Percentiles rank a stretch among this genome's conserved stretches.
Conservation (phyloP, 495 filamentous ascomycete genomes). For the Parathielavia appendiculata region DNA sequence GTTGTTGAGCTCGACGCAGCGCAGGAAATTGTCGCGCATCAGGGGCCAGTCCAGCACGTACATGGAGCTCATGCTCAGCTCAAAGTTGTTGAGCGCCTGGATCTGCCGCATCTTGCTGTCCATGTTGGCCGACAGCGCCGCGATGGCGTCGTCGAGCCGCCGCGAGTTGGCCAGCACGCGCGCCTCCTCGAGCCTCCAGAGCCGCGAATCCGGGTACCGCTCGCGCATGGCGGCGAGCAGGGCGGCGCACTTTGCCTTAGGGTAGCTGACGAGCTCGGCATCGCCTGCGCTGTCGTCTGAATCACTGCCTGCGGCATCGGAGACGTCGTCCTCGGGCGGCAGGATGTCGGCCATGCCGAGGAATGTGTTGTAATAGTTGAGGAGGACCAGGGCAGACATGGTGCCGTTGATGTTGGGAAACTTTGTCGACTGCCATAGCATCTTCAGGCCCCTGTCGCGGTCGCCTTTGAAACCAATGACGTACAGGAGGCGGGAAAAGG, state of each 20-base stretch:
- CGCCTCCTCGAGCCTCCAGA: slow-evolving; percentile 90
- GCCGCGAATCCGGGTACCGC: slow-evolving; percentile 72
- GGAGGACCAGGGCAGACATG: slow-evolving; percentile 72
- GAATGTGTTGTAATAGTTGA: slow-evolving; percentile 84
- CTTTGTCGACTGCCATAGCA: slow-evolving; percentile 91
- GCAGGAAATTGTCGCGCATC: slow-evolving; percentile 67
- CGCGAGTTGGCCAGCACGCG: slow-evolving; percentile 66
- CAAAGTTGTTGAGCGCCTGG: slow-evolving; percentile 73
- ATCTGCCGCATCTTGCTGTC: slow-evolving; percentile 80
- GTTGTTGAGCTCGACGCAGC: slow-evolving; percentile 78
- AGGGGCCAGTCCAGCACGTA: slow-evolving; percentile 68
- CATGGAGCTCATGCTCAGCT: slow-evolving; percentile 73
- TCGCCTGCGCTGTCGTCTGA: slow-evolving; percentile 10
- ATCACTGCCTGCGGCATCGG: slow-evolving; percentile 33
- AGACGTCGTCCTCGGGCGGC: slow-evolving; percentile 52
- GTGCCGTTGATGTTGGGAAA: slow-evolving; percentile 88
- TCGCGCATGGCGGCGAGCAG: slow-evolving; percentile 68
- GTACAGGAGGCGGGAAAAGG: slow-evolving; percentile 74
- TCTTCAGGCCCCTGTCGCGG: slow-evolving; percentile 69
- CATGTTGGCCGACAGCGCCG: slow-evolving; percentile 52
- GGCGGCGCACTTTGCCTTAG: slow-evolving; percentile 60
- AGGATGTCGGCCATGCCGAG: slow-evolving; percentile 85
- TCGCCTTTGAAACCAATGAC: slow-evolving; percentile 93
- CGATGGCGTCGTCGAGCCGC: slow-evolving; percentile 62
- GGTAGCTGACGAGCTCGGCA: slow-evolving; percentile 60